These are phyloP conservation scores for Podaxis sp. DNA, from an alignment of 768 basidiomycete species.

Conservation along the genomic window DNA sequence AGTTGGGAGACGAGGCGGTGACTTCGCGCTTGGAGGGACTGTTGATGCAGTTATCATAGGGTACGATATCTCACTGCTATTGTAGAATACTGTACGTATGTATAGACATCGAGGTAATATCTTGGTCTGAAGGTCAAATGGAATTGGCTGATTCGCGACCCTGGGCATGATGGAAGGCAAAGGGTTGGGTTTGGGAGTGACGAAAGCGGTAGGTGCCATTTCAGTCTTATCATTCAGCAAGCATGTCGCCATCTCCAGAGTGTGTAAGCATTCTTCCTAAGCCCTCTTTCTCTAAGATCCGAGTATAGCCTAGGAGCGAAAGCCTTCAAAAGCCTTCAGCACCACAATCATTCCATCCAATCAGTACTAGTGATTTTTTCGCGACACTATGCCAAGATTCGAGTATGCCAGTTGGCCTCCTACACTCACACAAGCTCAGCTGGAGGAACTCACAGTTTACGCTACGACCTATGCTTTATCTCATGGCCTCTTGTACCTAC, in stretches of 20 bases:
- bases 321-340: not conserved
- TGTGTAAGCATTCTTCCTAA: slow-evolving; percentile 7
- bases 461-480: slow-evolving; percentile 84
- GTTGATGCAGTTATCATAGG: not conserved
- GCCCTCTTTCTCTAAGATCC: not conserved
- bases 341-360: not conserved
- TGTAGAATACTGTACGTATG: not conserved
- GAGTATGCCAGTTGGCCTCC: slow-evolving; percentile 75
- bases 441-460: slow-evolving; percentile 52
- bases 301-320: not conserved
- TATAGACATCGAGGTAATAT: not conserved
- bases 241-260: slow-evolving; percentile 9
- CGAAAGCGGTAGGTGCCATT: not conserved
- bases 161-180: not conserved
- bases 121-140: not conserved
- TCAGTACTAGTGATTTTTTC: not conserved
- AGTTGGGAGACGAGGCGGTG: not conserved
- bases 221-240: slow-evolving; percentile 9
- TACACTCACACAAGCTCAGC: slow-evolving; percentile 48
- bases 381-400: slow-evolving; percentile 24
- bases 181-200: not conserved
- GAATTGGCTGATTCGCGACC: not conserved
- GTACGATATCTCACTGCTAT: not conserved
- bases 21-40: not conserved
- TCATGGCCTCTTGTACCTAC: slow-evolving; percentile 81